These are phyloP conservation scores for Saccharomyces uvarum DNA, from an alignment of 1,139 yeast genomes.

Conservation along the genomic window DNA sequence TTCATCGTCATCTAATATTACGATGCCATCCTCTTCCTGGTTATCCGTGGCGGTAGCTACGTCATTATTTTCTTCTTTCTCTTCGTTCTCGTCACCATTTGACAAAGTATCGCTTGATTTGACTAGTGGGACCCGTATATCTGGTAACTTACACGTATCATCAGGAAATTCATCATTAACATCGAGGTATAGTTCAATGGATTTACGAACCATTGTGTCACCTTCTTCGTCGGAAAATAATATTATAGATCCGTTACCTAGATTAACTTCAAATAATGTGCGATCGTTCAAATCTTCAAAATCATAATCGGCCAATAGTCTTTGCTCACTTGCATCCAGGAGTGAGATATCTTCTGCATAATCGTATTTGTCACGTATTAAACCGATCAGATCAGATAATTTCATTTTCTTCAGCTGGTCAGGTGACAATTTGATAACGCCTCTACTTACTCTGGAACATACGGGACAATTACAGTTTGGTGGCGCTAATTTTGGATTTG, in stretches of 20 bases:
- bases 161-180: conserved; percentile 17
- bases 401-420: conserved; percentile 22
- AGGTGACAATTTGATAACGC: conserved; percentile 35
- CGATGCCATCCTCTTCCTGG: conserved; percentile 9
- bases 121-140: conserved; percentile 32
- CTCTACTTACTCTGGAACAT: conserved; percentile 55
- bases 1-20: conserved; percentile 13
- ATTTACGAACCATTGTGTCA: conserved; percentile 45
- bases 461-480: conserved; percentile 69
- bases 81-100: conserved; percentile 14
- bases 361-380: conserved; percentile 41
- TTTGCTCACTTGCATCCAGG: conserved; percentile 50
- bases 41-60: conserved; percentile 1
- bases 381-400: conserved; percentile 41
- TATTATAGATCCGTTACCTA: conserved; percentile 51
- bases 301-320: conserved; percentile 74
- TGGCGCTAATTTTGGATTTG: conserved; percentile 50
- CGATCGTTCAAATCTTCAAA: conserved; percentile 68
- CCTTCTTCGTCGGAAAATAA: conserved; percentile 59
- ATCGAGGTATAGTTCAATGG: conserved; percentile 59
- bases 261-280: conserved; percentile 47
- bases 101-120: conserved; percentile 14
- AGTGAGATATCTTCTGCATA: conserved; percentile 65
- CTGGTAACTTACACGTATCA: conserved; percentile 21
- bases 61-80: conserved; percentile 16